A percentile compares a stretch with the other conserved stretches of the same genome.
These are phyloP conservation scores for Tagetes patula DNA, from an alignment of 129 eudicot species.

Conservation along the genomic window DNA sequence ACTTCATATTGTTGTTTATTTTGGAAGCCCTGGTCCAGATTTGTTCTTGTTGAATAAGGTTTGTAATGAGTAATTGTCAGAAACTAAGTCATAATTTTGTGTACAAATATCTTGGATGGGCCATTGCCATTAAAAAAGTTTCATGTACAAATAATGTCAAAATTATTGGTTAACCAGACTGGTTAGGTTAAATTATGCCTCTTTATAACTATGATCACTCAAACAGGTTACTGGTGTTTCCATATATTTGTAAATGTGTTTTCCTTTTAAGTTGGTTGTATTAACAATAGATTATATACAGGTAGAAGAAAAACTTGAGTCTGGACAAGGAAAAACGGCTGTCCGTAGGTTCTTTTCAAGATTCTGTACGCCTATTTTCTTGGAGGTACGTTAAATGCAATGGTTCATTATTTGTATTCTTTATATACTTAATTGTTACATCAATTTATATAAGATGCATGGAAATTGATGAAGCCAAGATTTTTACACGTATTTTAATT, in stretches of 20 bases:
- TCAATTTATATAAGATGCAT: background rate
- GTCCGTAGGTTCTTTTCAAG: constrained; percentile 79
- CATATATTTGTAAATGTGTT: background rate
- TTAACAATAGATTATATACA: constrained; percentile 21
- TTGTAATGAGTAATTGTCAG: background rate
- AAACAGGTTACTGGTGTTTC: constrained; percentile 16
- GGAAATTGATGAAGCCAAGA: background rate
- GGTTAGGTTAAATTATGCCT: background rate
- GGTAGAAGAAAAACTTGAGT: constrained; percentile 94
- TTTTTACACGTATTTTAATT: background rate
- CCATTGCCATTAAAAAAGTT: too few relatives aligned
- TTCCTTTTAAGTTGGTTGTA: too few relatives aligned
- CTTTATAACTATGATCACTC: background rate
- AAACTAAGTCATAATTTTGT: background rate
- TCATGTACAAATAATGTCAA: too few relatives aligned
- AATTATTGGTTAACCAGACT: too few relatives aligned
- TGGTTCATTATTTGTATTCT: too few relatives aligned
- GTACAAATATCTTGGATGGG: too few relatives aligned
- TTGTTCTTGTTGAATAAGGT: background rate
- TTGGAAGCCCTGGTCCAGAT: background rate
- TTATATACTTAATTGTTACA: background rate
- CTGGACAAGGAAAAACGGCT: constrained; percentile 85
- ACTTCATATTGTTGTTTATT: background rate
- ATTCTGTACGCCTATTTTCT: constrained; percentile 83
- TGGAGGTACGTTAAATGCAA: constrained; percentile 60